A percentile compares a stretch with the other conserved stretches of the same genome.
Evolutionary conservation across 495 filamentous ascomycete genomes (phyloP).

Genomic region (Tuber microsphaerosporum): DNA sequence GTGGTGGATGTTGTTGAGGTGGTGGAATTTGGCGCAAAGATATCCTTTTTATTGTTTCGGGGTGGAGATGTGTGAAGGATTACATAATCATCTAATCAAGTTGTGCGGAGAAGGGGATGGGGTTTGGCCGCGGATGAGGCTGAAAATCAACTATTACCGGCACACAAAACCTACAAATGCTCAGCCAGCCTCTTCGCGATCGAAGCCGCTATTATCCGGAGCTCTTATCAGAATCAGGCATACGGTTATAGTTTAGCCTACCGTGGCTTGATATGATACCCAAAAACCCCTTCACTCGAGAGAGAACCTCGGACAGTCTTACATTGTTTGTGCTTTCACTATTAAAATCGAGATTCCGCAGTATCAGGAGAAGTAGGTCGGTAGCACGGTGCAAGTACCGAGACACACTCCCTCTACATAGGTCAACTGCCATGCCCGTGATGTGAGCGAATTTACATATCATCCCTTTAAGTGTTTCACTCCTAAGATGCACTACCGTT

Average conservation of each 20-base stretch:
- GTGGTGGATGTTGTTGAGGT: background rate
- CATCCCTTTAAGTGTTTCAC: background rate
- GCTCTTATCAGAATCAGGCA: background rate
- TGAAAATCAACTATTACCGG: background rate
- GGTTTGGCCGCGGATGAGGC: background rate
- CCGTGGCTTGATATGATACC: background rate
- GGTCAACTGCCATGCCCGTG: background rate
- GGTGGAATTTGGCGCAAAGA: background rate
- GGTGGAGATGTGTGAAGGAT: background rate
- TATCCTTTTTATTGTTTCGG: background rate
- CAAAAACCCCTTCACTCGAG: background rate
- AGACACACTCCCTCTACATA: background rate
- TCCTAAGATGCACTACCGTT: background rate
- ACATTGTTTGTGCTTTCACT: background rate
- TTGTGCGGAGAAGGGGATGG: background rate
- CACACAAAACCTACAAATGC: background rate
- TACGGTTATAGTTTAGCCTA: background rate
- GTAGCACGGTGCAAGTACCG: background rate
- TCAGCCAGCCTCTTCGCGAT: background rate
- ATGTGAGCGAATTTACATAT: background rate
- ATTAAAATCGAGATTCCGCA: background rate
- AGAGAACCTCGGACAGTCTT: background rate
- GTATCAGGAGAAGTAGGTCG: background rate
- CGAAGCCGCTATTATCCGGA: background rate
- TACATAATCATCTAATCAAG: background rate